phyloP scores from a whole-genome alignment of 768 basidiomycete species.

The Lactifluus pinguis region DNA sequence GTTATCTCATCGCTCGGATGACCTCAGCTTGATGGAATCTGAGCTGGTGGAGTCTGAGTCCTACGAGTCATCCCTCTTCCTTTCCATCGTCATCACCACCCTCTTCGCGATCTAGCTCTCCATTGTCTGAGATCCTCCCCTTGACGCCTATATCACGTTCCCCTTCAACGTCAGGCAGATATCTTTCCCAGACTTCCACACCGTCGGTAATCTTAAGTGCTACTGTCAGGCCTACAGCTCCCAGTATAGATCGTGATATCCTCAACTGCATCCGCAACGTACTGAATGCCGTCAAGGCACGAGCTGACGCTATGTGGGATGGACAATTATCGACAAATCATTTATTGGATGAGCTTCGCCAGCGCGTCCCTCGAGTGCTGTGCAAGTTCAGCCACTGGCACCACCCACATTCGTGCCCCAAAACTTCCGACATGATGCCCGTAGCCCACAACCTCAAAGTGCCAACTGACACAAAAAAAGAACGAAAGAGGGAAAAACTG shows the following conservation, averaged over 20 bases:
- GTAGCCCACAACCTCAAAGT: conserved; percentile 31
- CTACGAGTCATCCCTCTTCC: conserved; percentile 19
- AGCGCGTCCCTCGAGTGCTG: conserved; percentile 31
- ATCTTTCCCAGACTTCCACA: conserved; percentile 33
- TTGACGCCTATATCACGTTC: conserved; percentile 12
- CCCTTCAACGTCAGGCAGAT: conserved; percentile 24
- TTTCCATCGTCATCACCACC: conserved; percentile 31
- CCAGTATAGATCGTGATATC: conserved; percentile 28
- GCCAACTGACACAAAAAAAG: conserved; percentile 28
- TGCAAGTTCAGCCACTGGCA: conserved; percentile 28
- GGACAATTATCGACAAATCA: conserved; percentile 53
- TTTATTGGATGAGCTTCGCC: conserved; percentile 53
- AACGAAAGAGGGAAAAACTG: too few relatives aligned
- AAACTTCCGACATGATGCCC: conserved; percentile 40
- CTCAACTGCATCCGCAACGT: conserved; percentile 43
- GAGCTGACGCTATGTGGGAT: conserved; percentile 50
- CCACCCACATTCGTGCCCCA: conserved; percentile 51
- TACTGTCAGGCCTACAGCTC: conserved; percentile 23
- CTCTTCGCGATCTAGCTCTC: conserved; percentile 25
- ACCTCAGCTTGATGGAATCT: conserved; percentile 38
- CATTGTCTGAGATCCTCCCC: conserved; percentile 1
- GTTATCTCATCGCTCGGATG: conserved; percentile 69
- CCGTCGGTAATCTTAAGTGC: conserved; percentile 30
- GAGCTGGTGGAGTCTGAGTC: conserved; percentile 22
- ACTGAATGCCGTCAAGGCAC: conserved; percentile 48